Percentiles rank a stretch among this genome's conserved stretches.
These are phyloP conservation scores for Flueggea neowawraea DNA, from an alignment of 441 rosid species.

Conservation along the genomic window DNA sequence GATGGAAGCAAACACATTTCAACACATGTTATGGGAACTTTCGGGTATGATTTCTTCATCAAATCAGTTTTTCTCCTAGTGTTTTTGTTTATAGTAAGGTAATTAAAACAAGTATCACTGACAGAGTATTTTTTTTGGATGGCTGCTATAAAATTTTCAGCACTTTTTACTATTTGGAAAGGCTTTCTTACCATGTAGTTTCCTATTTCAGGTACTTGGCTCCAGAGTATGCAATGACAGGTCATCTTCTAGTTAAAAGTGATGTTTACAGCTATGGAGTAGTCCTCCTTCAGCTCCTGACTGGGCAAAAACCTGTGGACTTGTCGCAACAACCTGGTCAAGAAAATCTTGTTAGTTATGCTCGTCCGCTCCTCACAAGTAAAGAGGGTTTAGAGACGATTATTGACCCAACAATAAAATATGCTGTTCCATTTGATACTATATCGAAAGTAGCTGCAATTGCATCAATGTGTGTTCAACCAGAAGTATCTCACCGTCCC, in stretches of 20 bases:
- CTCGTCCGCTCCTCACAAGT: constrained; percentile 62
- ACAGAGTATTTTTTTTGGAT: not conserved
- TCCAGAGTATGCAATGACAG: constrained; percentile 84
- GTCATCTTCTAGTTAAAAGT: constrained; percentile 77
- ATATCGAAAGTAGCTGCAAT: constrained; percentile 65
- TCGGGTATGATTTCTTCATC: constrained; percentile 41
- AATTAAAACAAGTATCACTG: too few species aligned
- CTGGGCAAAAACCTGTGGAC: constrained; percentile 75
- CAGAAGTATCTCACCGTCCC: constrained; percentile 73
- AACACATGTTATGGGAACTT: constrained; percentile 81
- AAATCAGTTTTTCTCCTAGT: too few species aligned
- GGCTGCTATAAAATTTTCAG: not conserved
- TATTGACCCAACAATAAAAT: constrained; percentile 38
- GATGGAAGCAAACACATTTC: constrained; percentile 62
- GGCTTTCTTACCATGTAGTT: not conserved
- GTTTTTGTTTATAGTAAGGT: too few species aligned
- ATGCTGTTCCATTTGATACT: constrained; percentile 43
- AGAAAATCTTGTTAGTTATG: constrained; percentile 66
- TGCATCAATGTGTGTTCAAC: constrained; percentile 85
- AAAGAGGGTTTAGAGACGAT: constrained; percentile 47
- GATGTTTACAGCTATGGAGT: constrained; percentile 88
- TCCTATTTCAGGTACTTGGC: constrained; percentile 47
- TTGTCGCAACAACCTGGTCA: constrained; percentile 65
- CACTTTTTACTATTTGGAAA: not conserved
- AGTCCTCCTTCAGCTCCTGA: constrained; percentile 77